These are phyloP conservation scores for Tetracladium setigerum DNA, from an alignment of 495 filamentous ascomycete genomes.

Conservation along the genomic window DNA sequence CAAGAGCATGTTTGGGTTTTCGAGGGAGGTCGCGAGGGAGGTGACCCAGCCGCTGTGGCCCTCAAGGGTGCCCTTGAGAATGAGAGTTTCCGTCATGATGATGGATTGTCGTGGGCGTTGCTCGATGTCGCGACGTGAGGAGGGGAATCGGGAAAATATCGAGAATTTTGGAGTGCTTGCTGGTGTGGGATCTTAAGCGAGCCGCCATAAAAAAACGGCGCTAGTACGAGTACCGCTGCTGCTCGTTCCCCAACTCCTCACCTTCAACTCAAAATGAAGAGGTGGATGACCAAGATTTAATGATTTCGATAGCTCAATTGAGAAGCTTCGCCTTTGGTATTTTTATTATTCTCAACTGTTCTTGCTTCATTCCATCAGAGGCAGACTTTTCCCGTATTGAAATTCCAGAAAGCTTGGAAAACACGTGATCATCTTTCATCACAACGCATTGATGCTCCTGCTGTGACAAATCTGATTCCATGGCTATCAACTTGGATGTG, in stretches of 20 bases:
- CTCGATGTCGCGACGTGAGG: conserved; percentile 17
- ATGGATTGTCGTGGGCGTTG: conserved; percentile 12
- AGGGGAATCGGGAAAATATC: conserved; percentile 1
- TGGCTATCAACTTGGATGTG: too few relatives aligned
- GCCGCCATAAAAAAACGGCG: not conserved
- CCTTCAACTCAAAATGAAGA: not conserved
- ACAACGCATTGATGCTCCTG: too few relatives aligned
- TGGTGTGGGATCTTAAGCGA: conserved; percentile 14
- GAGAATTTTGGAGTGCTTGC: conserved; percentile 1
- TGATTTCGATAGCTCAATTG: too few relatives aligned
- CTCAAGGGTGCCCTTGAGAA: conserved; percentile 95
- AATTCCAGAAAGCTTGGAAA: too few relatives aligned
- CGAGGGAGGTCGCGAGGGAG: conserved; percentile 91
- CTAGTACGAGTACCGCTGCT: too few relatives aligned
- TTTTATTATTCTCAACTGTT: too few relatives aligned
- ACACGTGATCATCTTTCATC: too few relatives aligned
- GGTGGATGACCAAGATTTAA: not conserved
- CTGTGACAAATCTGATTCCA: too few relatives aligned
- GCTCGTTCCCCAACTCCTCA: too few relatives aligned
- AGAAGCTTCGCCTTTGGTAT: too few relatives aligned
- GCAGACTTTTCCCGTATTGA: too few relatives aligned
- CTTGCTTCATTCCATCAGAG: too few relatives aligned
- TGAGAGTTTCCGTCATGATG: conserved; percentile 90
- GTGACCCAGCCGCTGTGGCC: conserved; percentile 85
- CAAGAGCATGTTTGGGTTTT: conserved; percentile 99